Percentiles rank a stretch among this genome's conserved stretches.
Evolutionary conservation across 768 basidiomycete species (phyloP).

Genomic region (Auricularia cornea): DNA sequence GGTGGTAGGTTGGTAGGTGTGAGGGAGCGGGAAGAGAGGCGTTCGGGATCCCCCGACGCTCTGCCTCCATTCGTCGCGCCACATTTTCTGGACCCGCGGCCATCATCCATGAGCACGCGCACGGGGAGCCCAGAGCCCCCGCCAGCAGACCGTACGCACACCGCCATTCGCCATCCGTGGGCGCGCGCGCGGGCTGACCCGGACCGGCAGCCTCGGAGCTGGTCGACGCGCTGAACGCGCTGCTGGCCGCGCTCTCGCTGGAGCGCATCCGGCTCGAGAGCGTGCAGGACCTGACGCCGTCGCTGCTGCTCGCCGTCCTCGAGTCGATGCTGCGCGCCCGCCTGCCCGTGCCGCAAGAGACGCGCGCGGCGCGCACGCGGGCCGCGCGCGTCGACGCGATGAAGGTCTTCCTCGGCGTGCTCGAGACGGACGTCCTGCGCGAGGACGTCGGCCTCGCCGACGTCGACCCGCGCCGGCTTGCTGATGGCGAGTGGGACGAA

Average conservation of each 20-base stretch:
- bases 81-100: too few relatives aligned
- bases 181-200: too few relatives aligned
- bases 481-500: conserved; percentile 57
- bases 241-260: conserved; percentile 37
- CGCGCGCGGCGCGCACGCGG: conserved; percentile 29
- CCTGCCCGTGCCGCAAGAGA: conserved; percentile 36
- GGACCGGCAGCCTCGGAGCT: too few relatives aligned
- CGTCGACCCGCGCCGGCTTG: conserved; percentile 58
- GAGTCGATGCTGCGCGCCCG: conserved; percentile 50
- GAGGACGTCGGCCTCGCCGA: conserved; percentile 55
- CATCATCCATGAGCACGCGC: too few relatives aligned
- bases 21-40: too few relatives aligned
- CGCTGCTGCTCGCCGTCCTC: conserved; percentile 60
- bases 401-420: conserved; percentile 67
- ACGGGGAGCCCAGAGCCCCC: too few relatives aligned
- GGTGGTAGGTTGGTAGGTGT: too few relatives aligned
- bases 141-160: too few relatives aligned
- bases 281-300: conserved; percentile 59
- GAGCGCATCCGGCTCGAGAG: conserved; percentile 37
- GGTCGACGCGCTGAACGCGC: conserved; percentile 32
- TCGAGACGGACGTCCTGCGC: conserved; percentile 55
- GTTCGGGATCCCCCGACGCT: too few relatives aligned
- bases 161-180: too few relatives aligned
- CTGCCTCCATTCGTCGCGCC: too few relatives aligned
- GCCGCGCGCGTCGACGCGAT: too few relatives aligned